Evolutionary conservation across 768 basidiomycete genomes (phyloP).

Genomic region (Amanita phalloides): DNA sequence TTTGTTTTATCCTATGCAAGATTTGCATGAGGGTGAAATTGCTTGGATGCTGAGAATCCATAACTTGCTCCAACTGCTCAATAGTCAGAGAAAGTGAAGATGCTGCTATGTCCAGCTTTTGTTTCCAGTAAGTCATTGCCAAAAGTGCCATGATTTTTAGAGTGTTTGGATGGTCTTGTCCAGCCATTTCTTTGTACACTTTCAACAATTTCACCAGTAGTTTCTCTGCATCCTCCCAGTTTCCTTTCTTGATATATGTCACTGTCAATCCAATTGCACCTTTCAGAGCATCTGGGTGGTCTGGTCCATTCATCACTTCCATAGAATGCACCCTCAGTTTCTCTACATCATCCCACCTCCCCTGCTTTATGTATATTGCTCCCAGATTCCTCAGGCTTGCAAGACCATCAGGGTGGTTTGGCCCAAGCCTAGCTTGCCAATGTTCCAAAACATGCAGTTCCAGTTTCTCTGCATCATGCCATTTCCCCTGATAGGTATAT

Average conservation of each 20-base stretch:
- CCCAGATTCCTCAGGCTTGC: background rate
- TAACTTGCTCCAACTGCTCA: background rate
- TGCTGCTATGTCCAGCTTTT: background rate
- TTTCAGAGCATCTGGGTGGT: background rate
- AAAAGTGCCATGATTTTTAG: background rate
- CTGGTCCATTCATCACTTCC: background rate
- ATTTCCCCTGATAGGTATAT: constrained; percentile 4
- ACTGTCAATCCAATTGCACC: background rate
- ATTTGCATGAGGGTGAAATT: background rate
- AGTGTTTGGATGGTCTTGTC: background rate
- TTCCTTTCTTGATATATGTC: background rate
- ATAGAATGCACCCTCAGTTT: background rate
- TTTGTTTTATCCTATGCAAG: background rate
- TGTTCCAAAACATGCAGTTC: background rate
- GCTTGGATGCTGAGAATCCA: background rate
- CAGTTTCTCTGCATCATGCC: background rate
- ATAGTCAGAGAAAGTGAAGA: background rate
- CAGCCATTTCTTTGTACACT: background rate
- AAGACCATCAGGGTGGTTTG: background rate
- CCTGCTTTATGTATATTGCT: background rate
- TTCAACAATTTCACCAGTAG: background rate
- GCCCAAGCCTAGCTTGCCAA: background rate
- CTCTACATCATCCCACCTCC: background rate
- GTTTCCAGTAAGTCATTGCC: background rate
- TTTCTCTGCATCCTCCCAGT: background rate